These are phyloP conservation scores for Solanum aculeatissimum DNA, from an alignment of 305 asterid species.

Conservation along the genomic window DNA sequence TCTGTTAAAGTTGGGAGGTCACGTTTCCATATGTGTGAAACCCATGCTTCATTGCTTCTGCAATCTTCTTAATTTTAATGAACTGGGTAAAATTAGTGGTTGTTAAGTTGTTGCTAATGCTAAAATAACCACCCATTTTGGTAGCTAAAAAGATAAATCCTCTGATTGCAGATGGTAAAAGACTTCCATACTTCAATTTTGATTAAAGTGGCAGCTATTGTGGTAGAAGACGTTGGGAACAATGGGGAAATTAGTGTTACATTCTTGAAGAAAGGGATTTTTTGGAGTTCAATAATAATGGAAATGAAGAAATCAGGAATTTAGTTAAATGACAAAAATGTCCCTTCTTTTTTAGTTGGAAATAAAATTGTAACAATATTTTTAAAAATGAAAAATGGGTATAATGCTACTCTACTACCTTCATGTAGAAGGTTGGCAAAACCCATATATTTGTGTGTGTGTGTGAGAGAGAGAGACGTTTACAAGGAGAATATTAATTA, in stretches of 20 bases:
- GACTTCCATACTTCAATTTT: neutral
- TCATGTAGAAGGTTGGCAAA: too few species aligned
- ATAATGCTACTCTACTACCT: too few species aligned
- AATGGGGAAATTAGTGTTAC: neutral
- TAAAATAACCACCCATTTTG: neutral
- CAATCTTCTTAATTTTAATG: neutral
- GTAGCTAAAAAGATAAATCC: neutral
- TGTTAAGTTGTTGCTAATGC: neutral
- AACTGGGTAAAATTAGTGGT: neutral
- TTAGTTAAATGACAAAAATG: neutral
- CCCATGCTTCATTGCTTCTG: neutral
- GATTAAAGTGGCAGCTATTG: too few species aligned
- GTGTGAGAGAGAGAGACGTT: too few species aligned
- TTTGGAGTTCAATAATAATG: neutral
- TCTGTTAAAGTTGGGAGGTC: too few species aligned
- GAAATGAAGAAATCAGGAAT: neutral
- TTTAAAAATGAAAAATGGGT: too few species aligned
- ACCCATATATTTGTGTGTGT: too few species aligned
- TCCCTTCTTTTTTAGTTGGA: neutral
- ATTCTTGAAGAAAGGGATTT: neutral
- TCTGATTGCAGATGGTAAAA: neutral
- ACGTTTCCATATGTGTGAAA: too few species aligned
- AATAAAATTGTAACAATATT: too few species aligned
- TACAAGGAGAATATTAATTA: too few species aligned
- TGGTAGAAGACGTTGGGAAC: neutral